Conservation (phyloP, 345 rosid species). For the Eucalyptus victrix region DNA sequence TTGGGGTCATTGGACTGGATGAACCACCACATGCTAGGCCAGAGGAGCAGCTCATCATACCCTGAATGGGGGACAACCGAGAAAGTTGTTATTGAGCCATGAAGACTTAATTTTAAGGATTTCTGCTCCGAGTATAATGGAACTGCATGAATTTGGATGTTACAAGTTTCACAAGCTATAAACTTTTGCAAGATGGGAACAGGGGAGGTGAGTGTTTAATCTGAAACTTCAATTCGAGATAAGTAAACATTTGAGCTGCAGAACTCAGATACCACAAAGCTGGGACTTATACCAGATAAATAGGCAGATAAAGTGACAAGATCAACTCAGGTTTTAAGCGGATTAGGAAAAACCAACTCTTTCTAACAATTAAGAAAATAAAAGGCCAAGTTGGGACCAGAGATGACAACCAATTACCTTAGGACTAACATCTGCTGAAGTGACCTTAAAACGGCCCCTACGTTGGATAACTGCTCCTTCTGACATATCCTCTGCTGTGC, state of each 20-base stretch:
- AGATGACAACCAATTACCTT: constrained; percentile 32
- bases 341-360: background rate
- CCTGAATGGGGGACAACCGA: constrained; percentile 22
- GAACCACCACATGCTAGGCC: constrained; percentile 37
- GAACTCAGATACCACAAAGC: background rate
- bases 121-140: background rate
- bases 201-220: background rate
- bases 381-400: background rate
- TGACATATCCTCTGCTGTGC: constrained; percentile 52
- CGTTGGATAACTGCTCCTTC: constrained; percentile 73
- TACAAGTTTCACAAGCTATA: background rate
- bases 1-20: constrained; percentile 31
- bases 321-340: background rate
- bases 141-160: background rate
- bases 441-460: constrained; percentile 88
- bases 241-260: background rate
- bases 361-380: background rate
- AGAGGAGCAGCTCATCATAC: constrained; percentile 39
- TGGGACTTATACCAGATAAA: background rate
- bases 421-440: constrained; percentile 72
- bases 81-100: background rate
- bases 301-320: background rate
- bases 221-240: background rate
- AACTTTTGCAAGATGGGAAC: background rate
- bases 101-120: background rate